Evolutionary conservation across 1,284 basidiomycete species (phyloP).

Genomic region (Cutaneotrichosporon spelunceum): DNA sequence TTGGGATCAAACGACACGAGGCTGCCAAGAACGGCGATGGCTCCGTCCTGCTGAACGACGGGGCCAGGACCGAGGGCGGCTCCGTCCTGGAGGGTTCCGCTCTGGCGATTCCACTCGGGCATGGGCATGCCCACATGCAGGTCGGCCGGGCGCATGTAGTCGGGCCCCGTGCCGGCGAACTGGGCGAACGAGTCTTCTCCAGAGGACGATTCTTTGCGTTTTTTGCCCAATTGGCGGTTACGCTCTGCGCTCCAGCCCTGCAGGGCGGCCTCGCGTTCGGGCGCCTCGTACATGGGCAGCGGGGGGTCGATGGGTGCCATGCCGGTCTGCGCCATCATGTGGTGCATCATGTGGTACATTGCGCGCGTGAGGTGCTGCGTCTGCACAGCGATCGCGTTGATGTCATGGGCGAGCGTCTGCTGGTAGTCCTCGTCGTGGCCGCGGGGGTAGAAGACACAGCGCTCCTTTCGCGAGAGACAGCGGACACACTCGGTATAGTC

Average conservation of each 20-base stretch:
- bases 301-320: constrained; percentile 31
- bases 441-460: constrained; percentile 42
- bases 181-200: not conserved
- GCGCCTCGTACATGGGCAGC: constrained; percentile 30
- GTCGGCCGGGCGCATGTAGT: constrained; percentile 18
- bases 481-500: constrained; percentile 41
- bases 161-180: not conserved
- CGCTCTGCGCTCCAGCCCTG: constrained; percentile 32
- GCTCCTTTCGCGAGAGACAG: constrained; percentile 40
- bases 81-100: not conserved
- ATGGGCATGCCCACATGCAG: constrained; percentile 10
- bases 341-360: constrained; percentile 39
- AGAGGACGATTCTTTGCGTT: constrained; percentile 10
- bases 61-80: not conserved
- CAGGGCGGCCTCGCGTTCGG: constrained; percentile 34
- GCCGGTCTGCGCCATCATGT: constrained; percentile 29
- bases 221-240: constrained; percentile 22
- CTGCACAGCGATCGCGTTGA: constrained; percentile 35
- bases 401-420: constrained; percentile 37
- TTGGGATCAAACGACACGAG: not conserved
- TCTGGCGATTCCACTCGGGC: not conserved
- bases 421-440: constrained; percentile 49
- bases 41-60: not conserved
- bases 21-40: not conserved
- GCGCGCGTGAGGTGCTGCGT: constrained; percentile 34